phyloP scores from a whole-genome alignment of 192 early-diverging fungal species.

The Mycoemilia scoparia region DNA sequence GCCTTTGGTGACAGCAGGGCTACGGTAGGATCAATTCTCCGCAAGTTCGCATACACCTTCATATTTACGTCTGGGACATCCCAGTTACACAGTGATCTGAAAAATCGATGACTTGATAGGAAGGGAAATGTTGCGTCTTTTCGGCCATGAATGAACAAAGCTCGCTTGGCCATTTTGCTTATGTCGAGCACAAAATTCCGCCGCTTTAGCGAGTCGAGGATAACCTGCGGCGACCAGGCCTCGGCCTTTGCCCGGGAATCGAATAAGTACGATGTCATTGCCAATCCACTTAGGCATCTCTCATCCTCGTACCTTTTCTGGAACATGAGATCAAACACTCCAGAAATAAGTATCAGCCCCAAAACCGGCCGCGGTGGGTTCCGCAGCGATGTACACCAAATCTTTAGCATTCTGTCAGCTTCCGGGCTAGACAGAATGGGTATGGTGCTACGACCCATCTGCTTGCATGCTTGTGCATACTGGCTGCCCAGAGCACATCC shows the following conservation, averaged over 20 bases:
- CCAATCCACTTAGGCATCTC: conserved; percentile 24
- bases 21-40: conserved; percentile 27
- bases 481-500: conserved; percentile 20
- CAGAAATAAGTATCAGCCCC: conserved; percentile 24
- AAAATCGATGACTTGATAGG: conserved; percentile 24
- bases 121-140: conserved; percentile 29
- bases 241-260: conserved; percentile 12
- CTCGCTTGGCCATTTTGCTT: conserved; percentile 18
- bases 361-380: conserved; percentile 17
- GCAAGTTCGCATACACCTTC: conserved; percentile 29
- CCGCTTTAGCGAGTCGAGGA: conserved; percentile 16
- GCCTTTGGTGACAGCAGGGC: conserved; percentile 23
- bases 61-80: conserved; percentile 28
- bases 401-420: too few species aligned
- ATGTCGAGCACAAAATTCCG: conserved; percentile 16
- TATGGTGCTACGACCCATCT: too few species aligned
- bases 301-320: conserved; percentile 26
- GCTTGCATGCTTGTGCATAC: conserved; percentile 28
- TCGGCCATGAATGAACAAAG: conserved; percentile 23
- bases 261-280: conserved; percentile 17
- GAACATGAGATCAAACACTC: conserved; percentile 21
- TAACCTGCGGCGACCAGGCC: conserved; percentile 23
- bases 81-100: conserved; percentile 22
- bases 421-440: too few species aligned
- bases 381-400: too few species aligned